Percentiles rank a stretch among this genome's conserved stretches.
phyloP scores from a whole-genome alignment of 2,329 filamentous ascomycete species.

The Paecilomyces formosus region DNA sequence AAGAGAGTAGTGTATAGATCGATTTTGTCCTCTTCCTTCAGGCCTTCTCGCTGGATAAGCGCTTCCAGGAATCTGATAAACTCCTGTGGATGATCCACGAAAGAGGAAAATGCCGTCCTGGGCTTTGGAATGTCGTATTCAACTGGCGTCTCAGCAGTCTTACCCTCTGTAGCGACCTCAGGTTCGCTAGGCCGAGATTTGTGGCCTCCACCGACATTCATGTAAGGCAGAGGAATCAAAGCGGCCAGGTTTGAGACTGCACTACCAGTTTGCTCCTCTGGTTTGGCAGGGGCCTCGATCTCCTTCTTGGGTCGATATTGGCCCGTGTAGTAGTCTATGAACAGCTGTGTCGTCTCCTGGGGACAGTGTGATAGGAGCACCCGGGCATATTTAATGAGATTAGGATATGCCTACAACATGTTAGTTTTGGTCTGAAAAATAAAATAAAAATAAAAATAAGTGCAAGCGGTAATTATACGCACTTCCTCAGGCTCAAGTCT shows the following conservation, averaged over 20 bases:
- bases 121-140: slow-evolving; percentile 76
- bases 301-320: slow-evolving; percentile 64
- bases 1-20: slow-evolving; percentile 94
- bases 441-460: no score
- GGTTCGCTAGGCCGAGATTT: slow-evolving; percentile 20
- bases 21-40: slow-evolving; percentile 67
- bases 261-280: slow-evolving; percentile 50
- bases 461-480: slow-evolving; percentile 23
- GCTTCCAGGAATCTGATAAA: slow-evolving; percentile 92
- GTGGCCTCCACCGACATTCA: slow-evolving; percentile 55
- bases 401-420: slow-evolving; percentile 62
- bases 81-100: slow-evolving; percentile 86
- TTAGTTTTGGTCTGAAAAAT: slow-evolving; percentile 22
- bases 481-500: slow-evolving; percentile 71
- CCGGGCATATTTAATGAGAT: slow-evolving; percentile 90
- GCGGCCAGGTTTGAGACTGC: slow-evolving; percentile 82
- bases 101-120: slow-evolving; percentile 86
- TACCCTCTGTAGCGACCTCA: slow-evolving; percentile 16
- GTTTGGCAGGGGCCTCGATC: slow-evolving; percentile 46
- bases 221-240: slow-evolving; percentile 76
- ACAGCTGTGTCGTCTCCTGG: slow-evolving; percentile 72
- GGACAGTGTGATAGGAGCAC: slow-evolving; percentile 85
- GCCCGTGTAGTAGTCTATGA: slow-evolving; percentile 92
- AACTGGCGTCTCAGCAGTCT: slow-evolving; percentile 31
- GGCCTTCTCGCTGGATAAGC: slow-evolving; percentile 62